Percentiles rank a stretch among this genome's conserved stretches.
phyloP scores from a whole-genome alignment of 106 monocot species.

The Acorus calamus region DNA sequence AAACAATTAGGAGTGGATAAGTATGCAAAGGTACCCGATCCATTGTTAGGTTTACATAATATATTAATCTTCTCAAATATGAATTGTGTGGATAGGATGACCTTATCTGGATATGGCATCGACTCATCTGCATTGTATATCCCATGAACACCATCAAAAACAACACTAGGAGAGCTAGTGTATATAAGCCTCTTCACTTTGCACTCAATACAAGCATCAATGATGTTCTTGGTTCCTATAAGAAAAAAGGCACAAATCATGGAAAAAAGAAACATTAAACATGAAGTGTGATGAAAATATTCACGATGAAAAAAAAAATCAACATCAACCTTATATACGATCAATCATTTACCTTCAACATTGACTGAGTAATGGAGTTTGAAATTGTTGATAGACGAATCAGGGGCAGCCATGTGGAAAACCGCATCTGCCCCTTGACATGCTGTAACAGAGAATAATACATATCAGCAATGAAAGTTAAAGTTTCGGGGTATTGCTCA shows the following conservation, averaged over 20 bases:
- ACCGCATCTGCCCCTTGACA: conserved; percentile 71
- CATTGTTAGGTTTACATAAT: no score
- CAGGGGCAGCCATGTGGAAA: conserved; percentile 98
- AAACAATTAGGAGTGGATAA: no score
- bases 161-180: conserved; percentile 95
- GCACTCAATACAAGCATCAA: conserved; percentile 86
- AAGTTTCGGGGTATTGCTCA: no score
- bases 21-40: no score
- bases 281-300: background rate
- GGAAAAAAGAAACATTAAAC: background rate
- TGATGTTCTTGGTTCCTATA: conserved; percentile 91
- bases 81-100: conserved; percentile 1
- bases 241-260: background rate
- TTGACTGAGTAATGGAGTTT: conserved; percentile 95
- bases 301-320: background rate
- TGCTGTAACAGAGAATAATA: conserved; percentile 17
- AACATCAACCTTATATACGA: background rate
- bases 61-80: no score
- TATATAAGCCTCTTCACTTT: conserved; percentile 87
- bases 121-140: conserved; percentile 68
- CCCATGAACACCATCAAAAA: conserved; percentile 90
- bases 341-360: conserved; percentile 56
- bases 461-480: background rate
- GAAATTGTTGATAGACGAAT: conserved; percentile 93
- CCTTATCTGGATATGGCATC: conserved; percentile 74